Evolutionary conservation across 371 early-diverging fungal genomes (phyloP).

Genomic region (Syncephalis plumigaleata): DNA sequence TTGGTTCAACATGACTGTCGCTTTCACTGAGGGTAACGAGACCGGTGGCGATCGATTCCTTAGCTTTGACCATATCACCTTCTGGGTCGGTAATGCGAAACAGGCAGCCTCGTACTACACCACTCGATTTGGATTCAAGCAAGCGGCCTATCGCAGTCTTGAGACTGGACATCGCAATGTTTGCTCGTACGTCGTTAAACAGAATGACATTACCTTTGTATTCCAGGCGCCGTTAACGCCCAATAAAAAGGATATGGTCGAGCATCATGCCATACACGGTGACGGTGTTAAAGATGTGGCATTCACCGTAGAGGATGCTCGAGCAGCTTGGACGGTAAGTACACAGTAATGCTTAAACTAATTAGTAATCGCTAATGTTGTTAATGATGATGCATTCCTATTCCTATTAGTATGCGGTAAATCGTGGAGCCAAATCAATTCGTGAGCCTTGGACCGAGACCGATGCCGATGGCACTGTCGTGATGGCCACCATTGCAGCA

Average conservation of each 20-base stretch:
- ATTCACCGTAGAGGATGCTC: slow-evolving; percentile 77
- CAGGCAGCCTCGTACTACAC: slow-evolving; percentile 86
- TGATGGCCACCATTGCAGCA: slow-evolving; percentile 82
- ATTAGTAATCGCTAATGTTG: too few relatives aligned
- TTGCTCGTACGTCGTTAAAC: slow-evolving; percentile 73
- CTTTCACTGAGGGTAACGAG: too few relatives aligned
- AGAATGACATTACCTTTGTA: slow-evolving; percentile 65
- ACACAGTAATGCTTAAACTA: too few relatives aligned
- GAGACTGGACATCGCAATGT: slow-evolving; percentile 86
- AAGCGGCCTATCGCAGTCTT: slow-evolving; percentile 83
- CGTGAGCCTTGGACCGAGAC: slow-evolving; percentile 59
- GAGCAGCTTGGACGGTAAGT: slow-evolving; percentile 43
- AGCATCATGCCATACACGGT: slow-evolving; percentile 66
- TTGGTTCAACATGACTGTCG: too few relatives aligned
- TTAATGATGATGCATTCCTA: too few relatives aligned
- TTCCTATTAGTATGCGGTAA: slow-evolving; percentile 52
- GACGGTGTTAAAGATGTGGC: slow-evolving; percentile 93
- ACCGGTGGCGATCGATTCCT: too few relatives aligned
- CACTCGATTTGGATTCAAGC: slow-evolving; percentile 79
- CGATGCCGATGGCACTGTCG: slow-evolving; percentile 75
- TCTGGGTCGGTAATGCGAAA: slow-evolving; percentile 86
- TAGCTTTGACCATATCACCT: slow-evolving; percentile 53
- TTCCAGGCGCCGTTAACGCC: slow-evolving; percentile 87
- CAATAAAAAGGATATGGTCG: slow-evolving; percentile 48
- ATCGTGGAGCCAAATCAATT: slow-evolving; percentile 69